Percentiles rank a stretch among this genome's conserved stretches.
phyloP scores from a whole-genome alignment of 441 rosid genomes.

The Adansonia madagascariensis region DNA sequence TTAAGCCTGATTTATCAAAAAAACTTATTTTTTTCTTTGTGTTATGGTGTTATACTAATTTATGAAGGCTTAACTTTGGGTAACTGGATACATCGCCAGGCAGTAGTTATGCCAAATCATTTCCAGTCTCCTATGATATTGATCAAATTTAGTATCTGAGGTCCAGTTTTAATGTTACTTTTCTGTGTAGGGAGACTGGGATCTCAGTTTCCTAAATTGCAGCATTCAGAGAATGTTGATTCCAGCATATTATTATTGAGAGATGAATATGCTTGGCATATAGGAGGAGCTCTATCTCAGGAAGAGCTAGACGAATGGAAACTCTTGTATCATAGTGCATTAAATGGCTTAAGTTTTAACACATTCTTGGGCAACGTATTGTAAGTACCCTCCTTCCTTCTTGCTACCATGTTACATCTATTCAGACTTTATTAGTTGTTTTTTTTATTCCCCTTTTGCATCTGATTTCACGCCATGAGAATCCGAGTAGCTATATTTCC shows the following conservation, averaged over 20 bases:
- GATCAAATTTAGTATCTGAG: background rate
- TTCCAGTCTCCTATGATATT: background rate
- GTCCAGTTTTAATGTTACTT: constrained; percentile 9
- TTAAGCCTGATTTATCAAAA: background rate
- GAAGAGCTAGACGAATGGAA: constrained; percentile 82
- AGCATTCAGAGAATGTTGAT: constrained; percentile 49
- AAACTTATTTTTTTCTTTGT: constrained; percentile 2
- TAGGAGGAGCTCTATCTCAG: constrained; percentile 85
- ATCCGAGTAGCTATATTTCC: background rate
- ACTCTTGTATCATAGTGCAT: constrained; percentile 77
- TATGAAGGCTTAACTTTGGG: constrained; percentile 6
- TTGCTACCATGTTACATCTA: background rate
- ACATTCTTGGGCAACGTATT: constrained; percentile 73
- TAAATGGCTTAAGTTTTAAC: constrained; percentile 79
- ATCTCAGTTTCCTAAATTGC: constrained; percentile 64
- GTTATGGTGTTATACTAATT: background rate
- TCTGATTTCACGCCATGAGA: background rate
- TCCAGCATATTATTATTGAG: constrained; percentile 52
- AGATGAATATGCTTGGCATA: constrained; percentile 88
- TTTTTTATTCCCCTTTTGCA: background rate
- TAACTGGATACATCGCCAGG: background rate
- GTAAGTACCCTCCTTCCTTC: constrained; percentile 50
- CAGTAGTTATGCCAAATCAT: background rate
- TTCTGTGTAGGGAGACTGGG: constrained; percentile 58
- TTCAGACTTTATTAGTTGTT: background rate